These are phyloP conservation scores for Trichodelitschia bisporula DNA, from an alignment of 495 filamentous ascomycete species.

Conservation along the genomic window DNA sequence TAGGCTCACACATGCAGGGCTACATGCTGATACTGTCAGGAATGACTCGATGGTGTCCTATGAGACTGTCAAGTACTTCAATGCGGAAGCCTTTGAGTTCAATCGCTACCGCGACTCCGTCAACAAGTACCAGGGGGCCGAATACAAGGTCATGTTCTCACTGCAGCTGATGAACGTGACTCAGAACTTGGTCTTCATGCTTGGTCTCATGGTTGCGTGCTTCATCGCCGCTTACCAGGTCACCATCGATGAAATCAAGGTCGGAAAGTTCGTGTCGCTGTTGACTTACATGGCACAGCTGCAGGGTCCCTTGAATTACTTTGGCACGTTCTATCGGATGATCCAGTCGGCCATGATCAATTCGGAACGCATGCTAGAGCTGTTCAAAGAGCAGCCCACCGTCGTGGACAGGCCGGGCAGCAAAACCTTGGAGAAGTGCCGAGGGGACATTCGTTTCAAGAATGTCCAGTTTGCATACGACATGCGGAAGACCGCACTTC, in stretches of 20 bases:
- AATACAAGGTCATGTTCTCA: conserved; percentile 70
- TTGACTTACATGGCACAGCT: conserved; percentile 83
- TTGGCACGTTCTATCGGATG: conserved; percentile 90
- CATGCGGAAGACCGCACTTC: conserved; percentile 58
- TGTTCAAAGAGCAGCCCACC: conserved; percentile 86
- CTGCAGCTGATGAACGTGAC: conserved; percentile 83
- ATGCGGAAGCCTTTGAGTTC: conserved; percentile 86
- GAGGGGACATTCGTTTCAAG: conserved; percentile 62
- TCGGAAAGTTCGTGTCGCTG: conserved; percentile 59
- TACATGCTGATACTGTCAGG: conserved; percentile 14
- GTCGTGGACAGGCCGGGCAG: conserved; percentile 46
- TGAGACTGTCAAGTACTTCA: conserved; percentile 98
- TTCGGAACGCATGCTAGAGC: conserved; percentile 75
- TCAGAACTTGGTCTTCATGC: conserved; percentile 83
- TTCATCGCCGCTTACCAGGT: conserved; percentile 82
- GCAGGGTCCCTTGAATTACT: conserved; percentile 85
- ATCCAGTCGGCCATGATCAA: conserved; percentile 96
- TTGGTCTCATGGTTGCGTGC: conserved; percentile 60
- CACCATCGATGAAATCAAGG: conserved; percentile 36
- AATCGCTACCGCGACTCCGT: conserved; percentile 62
- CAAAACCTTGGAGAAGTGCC: conserved; percentile 32
- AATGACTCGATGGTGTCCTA: conserved; percentile 96
- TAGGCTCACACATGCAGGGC: neutral
- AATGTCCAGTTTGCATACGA: conserved; percentile 86
- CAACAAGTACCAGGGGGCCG: conserved; percentile 55